These are phyloP conservation scores for Corniculantispora saksenae DNA, from an alignment of 2,329 filamentous ascomycete genomes.

Conservation along the genomic window DNA sequence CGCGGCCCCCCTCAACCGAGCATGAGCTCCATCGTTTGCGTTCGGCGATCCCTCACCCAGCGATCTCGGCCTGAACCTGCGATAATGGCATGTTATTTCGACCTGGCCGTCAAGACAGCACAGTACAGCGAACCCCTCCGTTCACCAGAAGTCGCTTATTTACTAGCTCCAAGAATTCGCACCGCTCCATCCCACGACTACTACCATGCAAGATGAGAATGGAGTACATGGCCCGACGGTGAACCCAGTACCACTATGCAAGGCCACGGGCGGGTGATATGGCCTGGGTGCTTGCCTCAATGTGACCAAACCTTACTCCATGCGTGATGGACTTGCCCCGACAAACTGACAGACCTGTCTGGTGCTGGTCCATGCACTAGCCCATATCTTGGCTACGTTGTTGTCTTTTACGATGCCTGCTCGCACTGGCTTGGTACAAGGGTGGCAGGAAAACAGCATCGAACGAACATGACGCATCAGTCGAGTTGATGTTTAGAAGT, in stretches of 20 bases:
- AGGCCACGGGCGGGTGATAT: neutral
- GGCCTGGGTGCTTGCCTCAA: neutral
- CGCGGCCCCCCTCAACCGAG: neutral
- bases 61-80: neutral
- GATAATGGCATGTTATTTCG: neutral
- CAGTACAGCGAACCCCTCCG: neutral
- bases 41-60: neutral
- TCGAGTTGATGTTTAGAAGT: neutral
- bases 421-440: neutral
- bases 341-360: neutral
- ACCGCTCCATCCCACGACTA: neutral
- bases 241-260: neutral
- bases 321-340: neutral
- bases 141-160: neutral
- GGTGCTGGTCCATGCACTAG: neutral
- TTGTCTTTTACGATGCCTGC: neutral
- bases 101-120: neutral
- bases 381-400: neutral
- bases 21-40: neutral
- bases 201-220: constrained; percentile 5
- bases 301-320: constrained; percentile 7
- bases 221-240: neutral
- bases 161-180: neutral
- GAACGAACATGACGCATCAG: neutral
- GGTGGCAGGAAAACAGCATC: neutral